Base-by-base conservation (phyloP, 1,284 basidiomycete genomes). In the Thelephora terrestris region DNA sequence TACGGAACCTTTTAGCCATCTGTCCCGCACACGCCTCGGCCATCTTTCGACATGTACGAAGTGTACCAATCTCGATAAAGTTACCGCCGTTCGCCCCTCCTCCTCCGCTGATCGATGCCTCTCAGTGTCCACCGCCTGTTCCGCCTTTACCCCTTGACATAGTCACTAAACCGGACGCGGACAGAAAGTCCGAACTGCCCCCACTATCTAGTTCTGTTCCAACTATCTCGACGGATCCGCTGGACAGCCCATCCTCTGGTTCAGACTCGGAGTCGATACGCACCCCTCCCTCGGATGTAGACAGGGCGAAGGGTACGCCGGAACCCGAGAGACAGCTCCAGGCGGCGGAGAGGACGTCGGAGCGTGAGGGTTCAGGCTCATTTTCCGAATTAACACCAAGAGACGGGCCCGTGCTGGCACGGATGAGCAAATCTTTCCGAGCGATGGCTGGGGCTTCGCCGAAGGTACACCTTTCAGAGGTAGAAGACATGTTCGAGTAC, bases 31-130 rank as follows among this genome's bases (percentile, higher is more conserved):
- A 85, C 60, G 80, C 87, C 57, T 79, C 79, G 6, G 77, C 80
- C 16, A 79, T 81, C 57, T 88, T 88, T 61, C 69, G 78, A 45
- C 79, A 79, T 52, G 79, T 83, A 18, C 69, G 70, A 5, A 64
- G 76, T 40, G 76, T 79, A 9, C 83, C 83, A 34, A 69, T 77
- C 32, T 62, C 83, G 50, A 80, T 83, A 54, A 76, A 76, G 36
- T 81, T 85, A 71, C 85, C 83, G n/a, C 75, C 81, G 4, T 67
- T 85, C 36, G 74, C 83, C 12, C 79, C 79, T 2, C 62, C 78
- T n/a, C 77, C 72, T 46, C 76, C 81, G 25, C 66, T 81, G 34
- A 78, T 73, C 20, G 70, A 71, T 47, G 70, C 45, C 43, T 48
- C 46, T 34, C 29, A 20, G 7, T 16, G 29, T n/a, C 49, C 44